Evolutionary conservation across 176 grass and related monocot genomes (phyloP).

Genomic region (Alopecurus myosuroides): DNA sequence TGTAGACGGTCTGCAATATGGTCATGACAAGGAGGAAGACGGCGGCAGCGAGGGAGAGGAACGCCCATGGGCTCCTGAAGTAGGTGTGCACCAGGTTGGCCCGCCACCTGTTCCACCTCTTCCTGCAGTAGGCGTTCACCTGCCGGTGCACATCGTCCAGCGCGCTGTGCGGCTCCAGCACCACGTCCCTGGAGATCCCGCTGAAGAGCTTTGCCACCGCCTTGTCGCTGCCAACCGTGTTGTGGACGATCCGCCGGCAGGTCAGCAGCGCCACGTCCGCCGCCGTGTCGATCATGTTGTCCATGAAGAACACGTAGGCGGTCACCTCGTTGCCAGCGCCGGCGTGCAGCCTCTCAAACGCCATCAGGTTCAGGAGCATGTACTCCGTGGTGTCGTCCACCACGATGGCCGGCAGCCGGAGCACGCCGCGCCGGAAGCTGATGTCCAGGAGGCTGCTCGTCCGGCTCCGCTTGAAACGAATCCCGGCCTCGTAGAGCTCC

Average conservation of each 20-base stretch:
- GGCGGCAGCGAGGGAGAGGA: not conserved
- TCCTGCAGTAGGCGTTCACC: not conserved
- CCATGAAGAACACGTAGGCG: not conserved
- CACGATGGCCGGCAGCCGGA: slow-evolving; percentile 42
- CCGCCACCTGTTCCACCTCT: not conserved
- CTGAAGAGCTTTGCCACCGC: not conserved
- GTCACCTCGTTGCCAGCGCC: slow-evolving; percentile 74
- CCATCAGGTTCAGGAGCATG: slow-evolving; percentile 87
- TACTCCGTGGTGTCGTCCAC: slow-evolving; percentile 88
- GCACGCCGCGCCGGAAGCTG: not conserved
- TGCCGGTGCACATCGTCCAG: not conserved
- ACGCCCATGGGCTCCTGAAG: not conserved
- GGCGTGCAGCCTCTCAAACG: slow-evolving; percentile 74
- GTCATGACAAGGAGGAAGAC: not conserved
- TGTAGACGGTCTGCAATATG: too few relatives aligned
- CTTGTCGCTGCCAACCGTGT: not conserved
- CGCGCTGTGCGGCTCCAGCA: not conserved
- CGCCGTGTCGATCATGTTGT: not conserved
- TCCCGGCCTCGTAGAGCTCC: too few relatives aligned
- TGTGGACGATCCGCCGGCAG: not conserved
- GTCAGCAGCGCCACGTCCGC: not conserved
- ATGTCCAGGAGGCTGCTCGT: too few relatives aligned
- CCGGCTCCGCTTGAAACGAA: too few relatives aligned
- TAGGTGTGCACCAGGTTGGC: not conserved
- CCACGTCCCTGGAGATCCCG: not conserved